Conservation (phyloP, 2,329 filamentous ascomycete genomes). For the Dryadomyces quercivorus region DNA sequence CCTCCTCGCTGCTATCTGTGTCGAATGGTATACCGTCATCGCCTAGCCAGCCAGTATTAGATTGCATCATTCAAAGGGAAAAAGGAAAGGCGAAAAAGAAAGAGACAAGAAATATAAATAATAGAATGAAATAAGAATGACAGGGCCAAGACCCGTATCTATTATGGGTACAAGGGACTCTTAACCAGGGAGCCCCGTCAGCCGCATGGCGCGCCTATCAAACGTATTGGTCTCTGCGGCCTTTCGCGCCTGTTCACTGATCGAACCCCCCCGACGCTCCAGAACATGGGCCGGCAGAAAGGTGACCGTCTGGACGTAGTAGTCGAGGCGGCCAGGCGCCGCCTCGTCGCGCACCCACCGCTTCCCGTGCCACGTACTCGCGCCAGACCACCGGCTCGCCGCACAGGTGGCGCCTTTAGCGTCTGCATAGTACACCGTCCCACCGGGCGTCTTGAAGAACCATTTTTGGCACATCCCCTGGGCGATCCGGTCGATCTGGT, state of each 20-base stretch:
- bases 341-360: conserved; percentile 32
- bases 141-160: no score
- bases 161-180: no score
- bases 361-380: conserved; percentile 24
- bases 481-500: conserved; percentile 32
- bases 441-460: conserved; percentile 23
- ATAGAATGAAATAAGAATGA: no score
- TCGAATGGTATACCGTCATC: no score
- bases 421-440: conserved; percentile 15
- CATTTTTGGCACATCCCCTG: conserved; percentile 21
- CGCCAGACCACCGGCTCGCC: conserved; percentile 30
- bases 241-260: not conserved
- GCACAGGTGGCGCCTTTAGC: conserved; percentile 11
- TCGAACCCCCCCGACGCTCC: conserved; percentile 3
- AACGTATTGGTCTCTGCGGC: not conserved
- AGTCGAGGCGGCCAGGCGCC: conserved; percentile 25
- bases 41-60: no score
- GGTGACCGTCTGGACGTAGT: conserved; percentile 28
- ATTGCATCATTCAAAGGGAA: no score
- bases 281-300: conserved; percentile 18
- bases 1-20: no score
- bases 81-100: no score
- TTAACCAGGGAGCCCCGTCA: not conserved
- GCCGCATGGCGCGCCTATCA: not conserved
- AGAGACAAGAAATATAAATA: no score